Evolutionary conservation across 192 early-diverging fungal genomes (phyloP).

Genomic region (Powellomyces hirtus): DNA sequence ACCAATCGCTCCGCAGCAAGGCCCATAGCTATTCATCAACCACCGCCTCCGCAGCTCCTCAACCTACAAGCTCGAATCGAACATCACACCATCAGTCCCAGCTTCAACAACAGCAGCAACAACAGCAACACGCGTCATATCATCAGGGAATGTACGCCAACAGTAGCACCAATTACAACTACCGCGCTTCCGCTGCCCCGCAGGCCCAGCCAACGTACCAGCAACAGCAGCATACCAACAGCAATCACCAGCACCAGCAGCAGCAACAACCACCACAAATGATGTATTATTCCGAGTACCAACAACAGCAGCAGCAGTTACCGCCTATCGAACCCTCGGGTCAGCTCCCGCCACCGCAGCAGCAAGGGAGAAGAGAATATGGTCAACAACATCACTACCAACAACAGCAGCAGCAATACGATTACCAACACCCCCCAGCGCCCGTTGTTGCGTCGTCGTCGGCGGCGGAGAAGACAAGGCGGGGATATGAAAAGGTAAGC

Average conservation of each 20-base stretch:
- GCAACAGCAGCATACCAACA: not conserved
- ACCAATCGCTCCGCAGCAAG: too few relatives aligned
- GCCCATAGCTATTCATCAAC: not conserved
- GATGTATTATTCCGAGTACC: not conserved
- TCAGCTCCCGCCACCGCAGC: not conserved
- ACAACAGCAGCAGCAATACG: too few relatives aligned
- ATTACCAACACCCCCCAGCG: too few relatives aligned
- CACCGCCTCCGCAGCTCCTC: not conserved
- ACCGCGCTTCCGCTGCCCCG: too few relatives aligned
- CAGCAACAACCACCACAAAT: not conserved
- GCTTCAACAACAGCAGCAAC: not conserved
- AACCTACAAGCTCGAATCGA: not conserved
- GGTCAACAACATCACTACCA: too few relatives aligned
- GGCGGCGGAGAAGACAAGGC: too few relatives aligned
- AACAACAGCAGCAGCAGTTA: slow-evolving; percentile 23
- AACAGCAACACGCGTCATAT: too few relatives aligned
- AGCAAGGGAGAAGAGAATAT: not conserved
- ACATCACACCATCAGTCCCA: not conserved
- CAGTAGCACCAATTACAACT: too few relatives aligned
- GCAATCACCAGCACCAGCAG: not conserved
- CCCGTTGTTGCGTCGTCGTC: too few relatives aligned
- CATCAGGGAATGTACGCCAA: too few relatives aligned
- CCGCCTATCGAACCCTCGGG: slow-evolving; percentile 28
- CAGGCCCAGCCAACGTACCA: too few relatives aligned
- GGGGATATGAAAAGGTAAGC: too few relatives aligned